Evolutionary conservation across 2,329 filamentous ascomycete species (phyloP), one percentile per base, ranked within the genome.

Genomic region (Dryadomyces quercivorus): DNA sequence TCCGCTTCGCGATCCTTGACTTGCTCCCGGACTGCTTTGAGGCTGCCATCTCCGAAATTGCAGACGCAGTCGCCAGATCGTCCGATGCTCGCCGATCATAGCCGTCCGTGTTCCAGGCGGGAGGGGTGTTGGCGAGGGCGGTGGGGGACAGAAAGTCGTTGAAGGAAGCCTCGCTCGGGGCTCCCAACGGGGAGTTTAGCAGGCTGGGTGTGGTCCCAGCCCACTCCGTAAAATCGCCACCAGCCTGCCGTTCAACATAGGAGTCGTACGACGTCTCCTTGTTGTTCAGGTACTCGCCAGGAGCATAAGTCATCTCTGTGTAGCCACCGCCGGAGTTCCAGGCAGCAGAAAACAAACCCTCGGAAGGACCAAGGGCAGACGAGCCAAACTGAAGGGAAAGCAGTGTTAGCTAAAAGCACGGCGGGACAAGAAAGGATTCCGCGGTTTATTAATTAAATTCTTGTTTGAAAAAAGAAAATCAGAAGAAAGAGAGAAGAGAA

Each of bases 251-350:
- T 8, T 59, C 56, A n/a, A 52, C 13, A 13, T 52, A 57, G 34
- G 36, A 47, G 15, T 57, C 51, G 36, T 55, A 58, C 4, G 54
- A 26, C 10, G 48, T 20, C 18, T 52, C 52, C n/a, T 57, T 56
- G 36, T 55, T 50, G 34, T 58, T 54, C 8, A 59, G 51, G 42
- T 58, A 59, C 38, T 55, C 56, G 21, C 57, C 56, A 9, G 57
- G 57, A 6, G 56, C 44, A 13, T 55, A 59, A 3, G 54, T 54
- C 49, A 56, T 38, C 18, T 21, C 36, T 6, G 54, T 36, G 31
- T 49, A 50, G 12, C 44, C 51, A 20, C 18, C 40, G 9, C 54
- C 52, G 22, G 50, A 13, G 13, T 16, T 42, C 57, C 57, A 59
- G 48, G 48, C 45, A 48, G 48, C 45, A 34, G 51, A 48, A n/a